These are phyloP conservation scores for Cutaneotrichosporon cyanovorans DNA, from an alignment of 1,284 basidiomycete genomes.

Conservation along the genomic window DNA sequence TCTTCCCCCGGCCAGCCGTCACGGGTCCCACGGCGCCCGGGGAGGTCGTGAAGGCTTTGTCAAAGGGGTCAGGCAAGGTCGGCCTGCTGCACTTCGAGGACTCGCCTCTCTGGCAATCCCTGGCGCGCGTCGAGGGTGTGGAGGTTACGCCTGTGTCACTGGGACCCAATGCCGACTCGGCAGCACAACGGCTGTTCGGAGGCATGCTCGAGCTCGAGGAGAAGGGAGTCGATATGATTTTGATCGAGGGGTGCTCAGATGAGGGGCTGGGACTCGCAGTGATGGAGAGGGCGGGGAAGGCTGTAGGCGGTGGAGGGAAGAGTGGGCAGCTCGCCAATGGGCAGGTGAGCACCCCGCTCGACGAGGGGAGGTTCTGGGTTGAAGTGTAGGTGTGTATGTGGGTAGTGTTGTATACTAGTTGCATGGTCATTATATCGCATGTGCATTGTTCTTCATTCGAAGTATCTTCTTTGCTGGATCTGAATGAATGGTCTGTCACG, in stretches of 20 bases:
- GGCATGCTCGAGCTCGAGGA: constrained; percentile 74
- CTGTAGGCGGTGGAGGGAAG: constrained; percentile 56
- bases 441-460: too few relatives aligned
- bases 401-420: not conserved
- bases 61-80: not conserved
- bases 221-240: constrained; percentile 62
- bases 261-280: constrained; percentile 81
- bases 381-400: constrained; percentile 4
- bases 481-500: too few relatives aligned
- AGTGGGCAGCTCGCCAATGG: constrained; percentile 23
- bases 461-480: too few relatives aligned
- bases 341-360: constrained; percentile 10
- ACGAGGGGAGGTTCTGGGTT: constrained; percentile 17
- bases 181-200: constrained; percentile 78
- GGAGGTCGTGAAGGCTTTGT: constrained; percentile 4
- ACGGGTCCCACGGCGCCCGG: constrained; percentile 12
- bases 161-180: constrained; percentile 61
- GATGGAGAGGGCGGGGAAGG: constrained; percentile 97
- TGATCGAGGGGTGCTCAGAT: constrained; percentile 80
- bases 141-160: constrained; percentile 48
- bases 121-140: not conserved
- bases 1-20: constrained; percentile 47
- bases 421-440: not conserved
- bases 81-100: constrained; percentile 64
- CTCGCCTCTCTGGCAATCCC: constrained; percentile 44